Conservation (phyloP, 73 alveolate species). For the Paramecium pentaurelia region DNA sequence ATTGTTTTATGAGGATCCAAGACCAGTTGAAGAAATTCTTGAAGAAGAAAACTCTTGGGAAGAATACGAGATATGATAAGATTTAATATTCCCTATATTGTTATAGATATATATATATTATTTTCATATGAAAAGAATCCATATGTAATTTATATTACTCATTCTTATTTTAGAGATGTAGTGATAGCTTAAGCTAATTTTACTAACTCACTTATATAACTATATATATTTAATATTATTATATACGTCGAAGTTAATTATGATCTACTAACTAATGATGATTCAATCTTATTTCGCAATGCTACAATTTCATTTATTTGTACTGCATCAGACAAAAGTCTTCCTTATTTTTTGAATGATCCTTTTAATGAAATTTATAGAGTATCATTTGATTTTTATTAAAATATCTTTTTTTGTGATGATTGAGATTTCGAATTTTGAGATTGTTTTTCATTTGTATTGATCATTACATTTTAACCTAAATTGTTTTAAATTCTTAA, state of each 20-base stretch:
- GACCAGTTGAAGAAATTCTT: slow-evolving; percentile 36
- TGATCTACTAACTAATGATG: neutral
- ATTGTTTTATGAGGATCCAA: slow-evolving; percentile 50
- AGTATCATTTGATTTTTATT: neutral
- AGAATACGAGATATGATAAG: slow-evolving; percentile 8
- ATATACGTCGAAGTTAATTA: neutral
- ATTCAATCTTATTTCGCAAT: neutral
- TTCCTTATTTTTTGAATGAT: neutral
- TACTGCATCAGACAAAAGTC: neutral
- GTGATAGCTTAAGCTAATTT: slow-evolving; percentile 8
- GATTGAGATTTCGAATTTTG: neutral
- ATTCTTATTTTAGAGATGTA: neutral
- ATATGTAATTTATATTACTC: neutral
- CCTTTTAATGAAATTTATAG: neutral
- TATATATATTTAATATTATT: neutral
- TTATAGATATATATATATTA: neutral
- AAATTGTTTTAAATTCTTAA: neutral
- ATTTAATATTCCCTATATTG: neutral
- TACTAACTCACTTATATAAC: slow-evolving; percentile 20
- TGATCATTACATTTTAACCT: neutral
- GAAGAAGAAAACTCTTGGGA: slow-evolving; percentile 61
- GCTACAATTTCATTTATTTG: neutral
- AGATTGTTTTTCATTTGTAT: neutral
- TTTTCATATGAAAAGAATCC: neutral
- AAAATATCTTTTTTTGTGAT: neutral